Percentiles rank a stretch among this genome's conserved stretches.
Conservation (phyloP, 371 early-diverging fungal species). For the Funneliformis caledonium region DNA sequence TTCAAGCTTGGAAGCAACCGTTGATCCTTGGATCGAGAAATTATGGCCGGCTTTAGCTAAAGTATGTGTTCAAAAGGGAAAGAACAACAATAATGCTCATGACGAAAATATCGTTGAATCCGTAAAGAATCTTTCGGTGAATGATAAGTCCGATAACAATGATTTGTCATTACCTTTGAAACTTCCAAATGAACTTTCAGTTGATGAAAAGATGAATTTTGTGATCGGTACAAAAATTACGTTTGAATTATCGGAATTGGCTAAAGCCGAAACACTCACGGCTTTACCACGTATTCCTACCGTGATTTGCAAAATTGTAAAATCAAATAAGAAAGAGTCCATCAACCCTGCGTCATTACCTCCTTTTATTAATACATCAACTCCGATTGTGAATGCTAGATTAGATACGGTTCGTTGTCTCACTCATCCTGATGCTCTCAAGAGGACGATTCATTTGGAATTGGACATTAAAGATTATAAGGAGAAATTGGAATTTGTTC, state of each 20-base stretch:
- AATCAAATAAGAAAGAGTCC: constrained; percentile 30
- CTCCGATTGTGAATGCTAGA: constrained; percentile 52
- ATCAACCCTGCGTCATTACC: constrained; percentile 42
- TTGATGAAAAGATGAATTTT: neutral
- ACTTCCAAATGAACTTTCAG: neutral
- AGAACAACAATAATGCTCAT: neutral
- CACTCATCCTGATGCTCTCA: constrained; percentile 65
- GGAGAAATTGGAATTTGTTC: constrained; percentile 60
- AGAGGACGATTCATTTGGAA: constrained; percentile 76
- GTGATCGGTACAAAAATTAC: constrained; percentile 44
- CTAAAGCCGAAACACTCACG: constrained; percentile 61
- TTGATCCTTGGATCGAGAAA: constrained; percentile 91
- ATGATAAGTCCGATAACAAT: neutral
- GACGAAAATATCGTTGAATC: neutral
- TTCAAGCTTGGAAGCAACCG: constrained; percentile 75
- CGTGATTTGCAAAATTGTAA: constrained; percentile 50
- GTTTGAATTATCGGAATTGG: constrained; percentile 60
- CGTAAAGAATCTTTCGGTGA: neutral
- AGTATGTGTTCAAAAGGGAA: constrained; percentile 31
- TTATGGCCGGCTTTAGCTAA: constrained; percentile 79
- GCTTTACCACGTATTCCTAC: constrained; percentile 67
- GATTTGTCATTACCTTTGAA: neutral
- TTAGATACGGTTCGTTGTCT: constrained; percentile 58
- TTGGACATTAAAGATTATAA: constrained; percentile 56
- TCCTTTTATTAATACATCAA: constrained; percentile 55